Evolutionary conservation across 805 yeast genomes (phyloP).

Genomic region (Saccharomycopsis microspora): DNA sequence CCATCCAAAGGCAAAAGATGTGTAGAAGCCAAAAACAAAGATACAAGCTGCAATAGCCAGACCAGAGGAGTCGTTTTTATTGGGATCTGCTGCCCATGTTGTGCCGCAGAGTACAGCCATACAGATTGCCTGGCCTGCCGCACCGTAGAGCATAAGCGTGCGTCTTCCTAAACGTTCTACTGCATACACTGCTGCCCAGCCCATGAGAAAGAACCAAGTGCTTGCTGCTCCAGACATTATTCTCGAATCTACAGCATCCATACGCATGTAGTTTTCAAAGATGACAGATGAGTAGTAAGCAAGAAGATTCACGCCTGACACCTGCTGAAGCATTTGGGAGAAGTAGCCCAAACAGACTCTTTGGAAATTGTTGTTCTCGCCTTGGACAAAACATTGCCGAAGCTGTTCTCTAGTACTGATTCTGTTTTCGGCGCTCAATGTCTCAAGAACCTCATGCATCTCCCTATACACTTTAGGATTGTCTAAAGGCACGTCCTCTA

Average conservation of each 20-base stretch:
- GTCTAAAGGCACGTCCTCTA: constrained; percentile 29
- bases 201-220: constrained; percentile 45
- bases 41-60: constrained; percentile 57
- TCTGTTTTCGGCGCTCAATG: constrained; percentile 35
- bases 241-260: constrained; percentile 40
- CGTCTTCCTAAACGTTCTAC: constrained; percentile 62
- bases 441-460: constrained; percentile 31
- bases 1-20: constrained; percentile 42
- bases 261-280: constrained; percentile 39
- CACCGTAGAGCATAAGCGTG: constrained; percentile 40
- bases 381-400: constrained; percentile 23
- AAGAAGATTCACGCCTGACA: constrained; percentile 62
- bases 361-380: constrained; percentile 50
- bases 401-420: constrained; percentile 32
- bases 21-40: constrained; percentile 45
- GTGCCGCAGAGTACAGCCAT: constrained; percentile 37
- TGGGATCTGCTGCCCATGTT: constrained; percentile 29
- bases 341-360: constrained; percentile 53
- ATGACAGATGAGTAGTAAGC: constrained; percentile 53
- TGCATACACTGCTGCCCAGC: constrained; percentile 45
- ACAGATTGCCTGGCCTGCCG: constrained; percentile 37
- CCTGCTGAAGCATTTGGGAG: constrained; percentile 59
- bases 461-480: constrained; percentile 24
- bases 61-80: too few species aligned
- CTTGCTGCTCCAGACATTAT: constrained; percentile 57